Evolutionary conservation across 352 stramenopile species (phyloP), one percentile per base, ranked within the genome.

Genomic region (Phytophthora tubulina): DNA sequence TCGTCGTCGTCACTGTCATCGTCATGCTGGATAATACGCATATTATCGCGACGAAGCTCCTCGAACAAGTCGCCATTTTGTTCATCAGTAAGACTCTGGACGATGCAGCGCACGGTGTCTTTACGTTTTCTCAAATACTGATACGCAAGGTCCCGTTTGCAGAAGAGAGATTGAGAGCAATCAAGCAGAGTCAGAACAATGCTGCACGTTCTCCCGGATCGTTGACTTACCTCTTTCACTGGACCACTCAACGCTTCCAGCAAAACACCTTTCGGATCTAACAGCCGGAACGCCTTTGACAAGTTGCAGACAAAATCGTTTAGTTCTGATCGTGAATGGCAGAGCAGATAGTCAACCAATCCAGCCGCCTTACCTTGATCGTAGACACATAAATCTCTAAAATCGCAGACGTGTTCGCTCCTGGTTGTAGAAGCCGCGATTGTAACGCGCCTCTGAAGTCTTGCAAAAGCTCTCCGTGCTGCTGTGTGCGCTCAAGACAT

Each of bases 41-140:
- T 93, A 83, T 98, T 94, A 63, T 97, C 94, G 31, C 93, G 92
- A 35, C 89, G 84, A 27, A 99, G 83, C 61, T 99, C 97, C 76
- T 99, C 92, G 55, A 98, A 99, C 30, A 99, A 86, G 46, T 99
- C 97, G 32, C 94, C 92, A 38, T 97, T 92, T 63, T 96, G 67
- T 39, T 95, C 86, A 51, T 95, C 93, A 0, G 92, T 98, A 14
- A 98, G 82, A 53, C 87, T 98, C 50, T 86, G 81, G 30, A 99
- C 97, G 57, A 99, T 99, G 76, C 97, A 99, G 27, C 97, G 91
- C 60, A 99, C 95, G 0, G 97, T 99, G 81, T 99, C 97, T 63
- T 97, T 91, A 15, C 98, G 83, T 44, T 93, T 83, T 33, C 91
- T 84, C 21, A 99, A 81, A 76, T 99, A 99, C 66, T 93, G 32